These are phyloP conservation scores for Ganoderma sinense DNA, from an alignment of 1,284 basidiomycete genomes.

Conservation along the genomic window DNA sequence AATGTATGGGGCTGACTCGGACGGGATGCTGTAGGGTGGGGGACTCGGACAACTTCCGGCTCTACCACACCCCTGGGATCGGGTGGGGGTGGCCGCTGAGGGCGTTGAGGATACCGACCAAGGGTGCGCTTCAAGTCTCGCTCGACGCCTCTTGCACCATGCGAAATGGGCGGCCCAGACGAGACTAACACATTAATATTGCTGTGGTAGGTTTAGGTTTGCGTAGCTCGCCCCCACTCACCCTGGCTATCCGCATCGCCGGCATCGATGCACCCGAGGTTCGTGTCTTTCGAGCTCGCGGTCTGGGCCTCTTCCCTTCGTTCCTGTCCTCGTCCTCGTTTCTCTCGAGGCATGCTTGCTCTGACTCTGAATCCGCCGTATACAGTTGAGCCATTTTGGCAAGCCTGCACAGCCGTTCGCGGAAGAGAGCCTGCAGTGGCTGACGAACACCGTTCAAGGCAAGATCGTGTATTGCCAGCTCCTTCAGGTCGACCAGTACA, in stretches of 20 bases:
- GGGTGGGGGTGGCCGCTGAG: slow-evolving; percentile 66
- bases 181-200: not conserved
- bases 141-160: not conserved
- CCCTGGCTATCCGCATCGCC: slow-evolving; percentile 85
- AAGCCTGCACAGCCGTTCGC: slow-evolving; percentile 77
- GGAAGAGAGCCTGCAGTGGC: slow-evolving; percentile 76
- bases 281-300: slow-evolving; percentile 14
- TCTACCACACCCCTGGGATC: slow-evolving; percentile 86
- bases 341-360: not conserved
- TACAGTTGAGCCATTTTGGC: slow-evolving; percentile 71
- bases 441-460: slow-evolving; percentile 64
- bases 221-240: no score
- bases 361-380: not conserved
- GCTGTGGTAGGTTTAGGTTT: slow-evolving; percentile 60
- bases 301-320: not conserved
- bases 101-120: not conserved
- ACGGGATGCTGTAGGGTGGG: slow-evolving; percentile 64
- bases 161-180: not conserved
- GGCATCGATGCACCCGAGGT: slow-evolving; percentile 94
- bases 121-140: not conserved
- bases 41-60: slow-evolving; percentile 81
- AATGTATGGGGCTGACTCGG: slow-evolving; percentile 5
- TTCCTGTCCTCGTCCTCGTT: not conserved
- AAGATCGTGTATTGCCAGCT: slow-evolving; percentile 74
- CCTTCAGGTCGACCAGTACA: slow-evolving; percentile 82